A percentile compares a stretch with the other conserved stretches of the same genome.
Conservation (phyloP, 2,329 filamentous ascomycete genomes). For the Aspergillus sojae region DNA sequence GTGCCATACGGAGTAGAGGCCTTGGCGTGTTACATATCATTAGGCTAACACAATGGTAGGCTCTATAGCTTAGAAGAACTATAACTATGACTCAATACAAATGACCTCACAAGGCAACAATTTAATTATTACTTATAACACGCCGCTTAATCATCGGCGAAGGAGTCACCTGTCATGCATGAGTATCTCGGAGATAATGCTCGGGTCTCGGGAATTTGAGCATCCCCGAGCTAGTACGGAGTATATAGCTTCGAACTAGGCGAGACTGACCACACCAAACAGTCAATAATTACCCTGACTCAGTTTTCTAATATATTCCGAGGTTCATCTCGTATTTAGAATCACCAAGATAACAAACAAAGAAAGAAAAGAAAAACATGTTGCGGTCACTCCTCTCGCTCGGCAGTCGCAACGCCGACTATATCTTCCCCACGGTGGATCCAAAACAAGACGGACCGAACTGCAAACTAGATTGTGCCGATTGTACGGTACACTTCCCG, state of each 20-base stretch:
- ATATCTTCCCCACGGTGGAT: slow-evolving; percentile 41
- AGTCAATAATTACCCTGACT: neutral
- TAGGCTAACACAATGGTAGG: no score
- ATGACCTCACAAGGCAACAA: no score
- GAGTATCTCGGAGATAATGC: neutral
- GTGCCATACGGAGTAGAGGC: no score
- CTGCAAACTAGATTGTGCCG: slow-evolving; percentile 39
- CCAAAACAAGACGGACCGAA: slow-evolving; percentile 36
- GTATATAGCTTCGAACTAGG: neutral
- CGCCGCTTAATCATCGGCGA: no score
- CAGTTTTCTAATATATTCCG: neutral
- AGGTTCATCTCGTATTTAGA: neutral
- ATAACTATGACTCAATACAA: no score
- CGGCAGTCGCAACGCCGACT: slow-evolving; percentile 27
- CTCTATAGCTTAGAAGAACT: no score
- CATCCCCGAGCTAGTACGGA: neutral
- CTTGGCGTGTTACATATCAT: no score
- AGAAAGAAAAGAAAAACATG: slow-evolving; percentile 22
- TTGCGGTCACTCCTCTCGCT: slow-evolving; percentile 36
- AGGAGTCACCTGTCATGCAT: neutral
- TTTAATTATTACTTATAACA: no score
- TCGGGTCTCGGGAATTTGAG: neutral
- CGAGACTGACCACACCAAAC: neutral
- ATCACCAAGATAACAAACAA: neutral
- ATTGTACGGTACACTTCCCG: slow-evolving; percentile 40